Conservation (phyloP, 305 asterid genomes). For the Ilex paraguariensis region DNA sequence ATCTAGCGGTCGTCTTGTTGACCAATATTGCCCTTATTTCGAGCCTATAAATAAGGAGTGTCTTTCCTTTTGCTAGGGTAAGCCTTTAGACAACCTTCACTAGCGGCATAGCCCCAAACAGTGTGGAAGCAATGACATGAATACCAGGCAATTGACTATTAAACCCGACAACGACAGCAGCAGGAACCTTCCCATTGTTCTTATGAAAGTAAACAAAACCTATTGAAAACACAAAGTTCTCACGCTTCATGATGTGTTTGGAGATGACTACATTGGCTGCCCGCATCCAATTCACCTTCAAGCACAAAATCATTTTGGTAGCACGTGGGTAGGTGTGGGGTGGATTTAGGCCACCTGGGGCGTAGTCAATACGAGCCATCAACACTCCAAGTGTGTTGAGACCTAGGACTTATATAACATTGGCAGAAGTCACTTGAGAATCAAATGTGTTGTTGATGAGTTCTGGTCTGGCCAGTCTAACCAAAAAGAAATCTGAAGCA, state of each 20-base stretch:
- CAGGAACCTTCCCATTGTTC: conserved; percentile 59
- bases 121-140: conserved; percentile 58
- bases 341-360: conserved; percentile 85
- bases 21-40: no score
- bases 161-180: conserved; percentile 70
- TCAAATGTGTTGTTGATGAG: conserved; percentile 69
- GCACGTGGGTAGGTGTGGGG: conserved; percentile 99
- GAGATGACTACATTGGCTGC: conserved; percentile 60
- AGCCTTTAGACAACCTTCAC: no score
- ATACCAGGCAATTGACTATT: conserved; percentile 90
- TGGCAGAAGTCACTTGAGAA: conserved; percentile 63
- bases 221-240: conserved; percentile 59
- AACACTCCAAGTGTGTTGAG: conserved; percentile 88
- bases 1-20: no score
- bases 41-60: no score
- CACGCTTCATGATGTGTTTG: conserved; percentile 58
- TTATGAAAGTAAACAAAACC: conserved; percentile 89
- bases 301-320: conserved; percentile 77
- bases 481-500: conserved; percentile 63
- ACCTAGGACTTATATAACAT: conserved; percentile 63
- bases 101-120: conserved; percentile 59
- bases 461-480: conserved; percentile 42
- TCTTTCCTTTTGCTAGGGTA: no score
- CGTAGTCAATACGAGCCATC: conserved; percentile 71
- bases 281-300: conserved; percentile 65